These are phyloP conservation scores for Fragaria ananassa DNA, from an alignment of 306 rosid species.

Conservation along the genomic window DNA sequence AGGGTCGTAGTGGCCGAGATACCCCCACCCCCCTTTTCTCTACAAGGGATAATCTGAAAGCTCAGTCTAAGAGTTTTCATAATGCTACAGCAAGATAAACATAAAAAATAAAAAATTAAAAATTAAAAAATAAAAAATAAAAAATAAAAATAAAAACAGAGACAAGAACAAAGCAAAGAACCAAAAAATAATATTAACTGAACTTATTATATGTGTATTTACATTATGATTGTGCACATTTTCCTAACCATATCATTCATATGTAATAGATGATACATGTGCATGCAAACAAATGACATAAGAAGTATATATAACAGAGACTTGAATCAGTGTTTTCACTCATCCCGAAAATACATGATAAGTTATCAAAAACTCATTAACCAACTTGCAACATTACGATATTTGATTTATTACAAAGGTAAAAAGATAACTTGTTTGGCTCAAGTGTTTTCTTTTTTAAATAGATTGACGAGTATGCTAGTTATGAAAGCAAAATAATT, in stretches of 20 bases:
- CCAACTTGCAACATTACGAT: neutral
- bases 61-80: neutral
- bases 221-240: conserved; percentile 9
- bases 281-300: neutral
- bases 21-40: neutral
- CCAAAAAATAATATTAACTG: neutral
- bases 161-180: neutral
- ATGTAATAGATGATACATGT: neutral
- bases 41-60: neutral
- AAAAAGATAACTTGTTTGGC: neutral
- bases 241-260: neutral
- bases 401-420: neutral
- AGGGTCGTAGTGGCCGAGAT: neutral
- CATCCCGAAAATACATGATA: neutral
- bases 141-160: neutral
- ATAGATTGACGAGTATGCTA: neutral
- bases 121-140: too few relatives aligned
- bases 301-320: too few relatives aligned
- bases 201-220: neutral
- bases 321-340: neutral
- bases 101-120: too few relatives aligned
- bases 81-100: neutral
- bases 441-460: neutral
- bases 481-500: neutral
- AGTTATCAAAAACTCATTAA: neutral